Evolutionary conservation across 2,329 filamentous ascomycete genomes (phyloP).

Genomic region (Huntiella abstrusa): DNA sequence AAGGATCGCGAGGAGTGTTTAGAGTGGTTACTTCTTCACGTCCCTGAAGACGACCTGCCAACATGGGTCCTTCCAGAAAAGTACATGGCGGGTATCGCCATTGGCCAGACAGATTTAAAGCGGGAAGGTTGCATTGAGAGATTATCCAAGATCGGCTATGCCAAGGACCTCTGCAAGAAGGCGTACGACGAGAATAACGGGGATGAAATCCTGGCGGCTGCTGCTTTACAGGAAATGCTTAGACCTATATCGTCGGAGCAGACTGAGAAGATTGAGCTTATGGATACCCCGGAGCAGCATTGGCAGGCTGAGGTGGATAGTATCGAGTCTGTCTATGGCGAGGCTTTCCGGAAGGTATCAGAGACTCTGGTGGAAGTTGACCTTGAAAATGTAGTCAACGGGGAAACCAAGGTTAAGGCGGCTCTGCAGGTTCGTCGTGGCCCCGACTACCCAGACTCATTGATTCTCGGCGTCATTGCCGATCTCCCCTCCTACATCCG

Average conservation of each 20-base stretch:
- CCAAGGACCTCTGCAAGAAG: conserved; percentile 63
- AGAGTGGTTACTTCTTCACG: conserved; percentile 91
- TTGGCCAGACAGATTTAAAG: conserved; percentile 65
- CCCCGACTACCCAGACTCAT: conserved; percentile 51
- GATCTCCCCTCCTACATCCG: conserved; percentile 82
- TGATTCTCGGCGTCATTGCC: conserved; percentile 49
- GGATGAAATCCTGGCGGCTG: conserved; percentile 61
- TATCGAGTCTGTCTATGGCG: conserved; percentile 69
- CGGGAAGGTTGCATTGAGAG: conserved; percentile 68
- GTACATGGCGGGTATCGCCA: conserved; percentile 75
- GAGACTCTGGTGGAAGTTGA: conserved; percentile 50
- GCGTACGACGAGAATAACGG: conserved; percentile 50
- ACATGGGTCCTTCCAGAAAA: conserved; percentile 79
- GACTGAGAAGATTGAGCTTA: conserved; percentile 23
- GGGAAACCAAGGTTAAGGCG: conserved; percentile 32
- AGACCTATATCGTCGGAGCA: conserved; percentile 13
- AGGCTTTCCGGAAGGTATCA: conserved; percentile 44
- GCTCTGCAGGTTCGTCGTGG: conserved; percentile 51
- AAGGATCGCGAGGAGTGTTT: conserved; percentile 83
- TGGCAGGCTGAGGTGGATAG: conserved; percentile 80
- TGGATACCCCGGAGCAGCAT: conserved; percentile 36
- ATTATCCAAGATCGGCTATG: conserved; percentile 67
- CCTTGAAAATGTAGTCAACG: conserved; percentile 37
- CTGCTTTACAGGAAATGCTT: conserved; percentile 47
- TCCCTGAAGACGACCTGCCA: conserved; percentile 92